Conservation (phyloP, 441 rosid genomes). For the California macrophylla region DNA sequence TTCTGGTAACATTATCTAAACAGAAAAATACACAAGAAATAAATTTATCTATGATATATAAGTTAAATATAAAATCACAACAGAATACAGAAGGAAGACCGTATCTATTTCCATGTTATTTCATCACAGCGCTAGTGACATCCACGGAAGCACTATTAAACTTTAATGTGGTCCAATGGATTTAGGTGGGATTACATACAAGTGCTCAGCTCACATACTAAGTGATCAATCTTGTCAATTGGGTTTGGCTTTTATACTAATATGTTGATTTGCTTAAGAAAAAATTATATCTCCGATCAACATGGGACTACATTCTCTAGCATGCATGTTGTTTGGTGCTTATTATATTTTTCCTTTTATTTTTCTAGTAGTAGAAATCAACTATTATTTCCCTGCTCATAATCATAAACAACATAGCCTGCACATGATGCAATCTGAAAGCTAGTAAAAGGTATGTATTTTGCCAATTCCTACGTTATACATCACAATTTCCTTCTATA, state of each 20-base stretch:
- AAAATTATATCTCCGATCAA: neutral
- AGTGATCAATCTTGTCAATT: neutral
- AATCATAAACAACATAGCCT: neutral
- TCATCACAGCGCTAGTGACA: too few relatives aligned
- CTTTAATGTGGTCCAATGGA: too few relatives aligned
- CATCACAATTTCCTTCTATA: neutral
- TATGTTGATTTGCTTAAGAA: neutral
- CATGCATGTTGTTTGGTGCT: neutral
- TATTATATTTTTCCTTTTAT: neutral
- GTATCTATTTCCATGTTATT: too few relatives aligned
- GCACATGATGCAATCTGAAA: neutral
- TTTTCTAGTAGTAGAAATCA: neutral
- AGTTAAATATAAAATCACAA: neutral
- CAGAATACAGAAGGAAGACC: neutral
- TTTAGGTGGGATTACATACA: too few relatives aligned
- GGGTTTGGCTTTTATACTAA: neutral
- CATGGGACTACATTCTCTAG: neutral
- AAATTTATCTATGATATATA: neutral
- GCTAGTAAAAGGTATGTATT: neutral
- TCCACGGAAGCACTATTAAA: too few relatives aligned
- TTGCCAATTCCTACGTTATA: neutral
- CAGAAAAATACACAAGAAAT: neutral
- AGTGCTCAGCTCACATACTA: too few relatives aligned
- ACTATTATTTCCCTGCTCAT: neutral
- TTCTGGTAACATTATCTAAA: constrained; percentile 86